Evolutionary conservation across 139 green algal species (phyloP).

Genomic region (Chlamydomonas sp.): DNA sequence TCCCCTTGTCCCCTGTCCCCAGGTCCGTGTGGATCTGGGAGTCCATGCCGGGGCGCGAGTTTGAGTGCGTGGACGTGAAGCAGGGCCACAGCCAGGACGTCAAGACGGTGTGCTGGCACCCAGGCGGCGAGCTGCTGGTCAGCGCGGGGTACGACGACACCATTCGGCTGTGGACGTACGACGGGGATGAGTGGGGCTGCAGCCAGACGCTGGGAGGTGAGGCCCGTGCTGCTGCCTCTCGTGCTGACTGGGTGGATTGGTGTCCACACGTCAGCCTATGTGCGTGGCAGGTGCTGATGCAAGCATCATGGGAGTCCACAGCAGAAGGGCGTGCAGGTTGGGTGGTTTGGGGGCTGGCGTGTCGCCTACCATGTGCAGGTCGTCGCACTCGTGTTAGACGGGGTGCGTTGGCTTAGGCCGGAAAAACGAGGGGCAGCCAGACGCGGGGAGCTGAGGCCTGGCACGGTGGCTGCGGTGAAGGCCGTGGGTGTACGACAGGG

Average conservation of each 20-base stretch:
- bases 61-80: constrained; percentile 96
- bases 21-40: constrained; percentile 96
- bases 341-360: background rate
- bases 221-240: background rate
- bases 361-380: background rate
- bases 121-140: constrained; percentile 83
- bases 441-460: too few species aligned
- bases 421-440: too few species aligned
- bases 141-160: constrained; percentile 93
- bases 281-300: background rate
- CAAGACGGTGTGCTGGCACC: constrained; percentile 95
- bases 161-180: constrained; percentile 89
- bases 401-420: background rate
- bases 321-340: background rate
- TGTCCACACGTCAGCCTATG: background rate
- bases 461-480: too few species aligned
- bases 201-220: constrained; percentile 81
- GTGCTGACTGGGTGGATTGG: background rate
- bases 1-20: background rate
- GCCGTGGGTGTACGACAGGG: too few species aligned
- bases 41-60: constrained; percentile 82
- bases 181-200: constrained; percentile 89
- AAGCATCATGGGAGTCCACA: background rate
- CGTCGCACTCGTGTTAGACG: background rate
- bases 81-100: constrained; percentile 89